phyloP scores from a whole-genome alignment of 2,329 filamentous ascomycete genomes.

The Neofusicoccum cordaticola region DNA sequence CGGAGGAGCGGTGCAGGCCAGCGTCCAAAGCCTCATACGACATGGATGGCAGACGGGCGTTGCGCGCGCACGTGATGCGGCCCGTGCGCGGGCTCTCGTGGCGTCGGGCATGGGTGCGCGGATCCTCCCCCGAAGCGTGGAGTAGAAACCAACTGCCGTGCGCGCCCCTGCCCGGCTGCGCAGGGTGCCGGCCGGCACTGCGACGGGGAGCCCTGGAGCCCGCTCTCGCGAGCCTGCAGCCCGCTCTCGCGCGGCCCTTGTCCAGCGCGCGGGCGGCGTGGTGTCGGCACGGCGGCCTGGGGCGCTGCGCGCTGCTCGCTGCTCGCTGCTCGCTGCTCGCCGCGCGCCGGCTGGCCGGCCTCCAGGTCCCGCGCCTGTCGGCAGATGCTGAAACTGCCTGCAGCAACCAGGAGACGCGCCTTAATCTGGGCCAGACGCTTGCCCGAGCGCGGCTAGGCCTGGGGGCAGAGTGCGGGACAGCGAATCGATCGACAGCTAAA shows the following conservation, averaged over 20 bases:
- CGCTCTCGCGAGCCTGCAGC: too few species aligned
- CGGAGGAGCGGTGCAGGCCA: not conserved
- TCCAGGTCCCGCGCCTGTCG: slow-evolving; percentile 1
- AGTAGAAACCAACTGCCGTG: not conserved
- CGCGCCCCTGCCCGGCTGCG: not conserved
- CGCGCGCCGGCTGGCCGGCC: not conserved
- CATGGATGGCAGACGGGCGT: not conserved
- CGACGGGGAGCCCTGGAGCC: not conserved
- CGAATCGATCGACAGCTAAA: slow-evolving; percentile 10
- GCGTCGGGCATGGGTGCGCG: not conserved
- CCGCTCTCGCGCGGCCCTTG: too few species aligned
- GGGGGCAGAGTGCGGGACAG: slow-evolving; percentile 10
- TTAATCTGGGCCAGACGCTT: slow-evolving; percentile 1
- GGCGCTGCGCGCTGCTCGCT: too few species aligned
- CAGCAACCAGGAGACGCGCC: slow-evolving; percentile 6
- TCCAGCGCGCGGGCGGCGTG: not conserved
- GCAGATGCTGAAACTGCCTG: slow-evolving; percentile 10
- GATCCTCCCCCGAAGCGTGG: not conserved
- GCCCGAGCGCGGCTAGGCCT: slow-evolving; percentile 1
- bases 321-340: too few species aligned
- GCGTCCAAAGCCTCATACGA: slow-evolving; percentile 4
- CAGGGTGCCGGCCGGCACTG: not conserved
- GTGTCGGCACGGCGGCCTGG: not conserved
- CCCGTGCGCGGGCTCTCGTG: not conserved
- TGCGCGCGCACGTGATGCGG: not conserved